phyloP scores from a whole-genome alignment of 495 filamentous ascomycete genomes.

The Neurospora sublineolata region DNA sequence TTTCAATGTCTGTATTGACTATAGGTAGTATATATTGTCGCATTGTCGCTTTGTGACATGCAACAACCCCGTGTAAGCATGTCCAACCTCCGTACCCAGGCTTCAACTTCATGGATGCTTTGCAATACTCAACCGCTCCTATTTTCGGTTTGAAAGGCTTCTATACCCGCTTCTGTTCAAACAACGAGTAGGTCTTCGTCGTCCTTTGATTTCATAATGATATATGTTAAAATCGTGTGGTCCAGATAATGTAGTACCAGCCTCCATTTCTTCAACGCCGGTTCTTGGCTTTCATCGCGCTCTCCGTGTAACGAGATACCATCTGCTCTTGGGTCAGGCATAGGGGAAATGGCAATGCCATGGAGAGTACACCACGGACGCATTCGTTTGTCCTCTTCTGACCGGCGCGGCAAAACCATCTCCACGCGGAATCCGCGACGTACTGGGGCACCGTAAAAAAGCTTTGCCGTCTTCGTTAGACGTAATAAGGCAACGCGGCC shows the following conservation, averaged over 20 bases:
- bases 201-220: slow-evolving; percentile 36
- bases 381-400: slow-evolving; percentile 24
- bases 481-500: slow-evolving; percentile 68
- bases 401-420: slow-evolving; percentile 27
- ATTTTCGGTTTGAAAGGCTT: neutral
- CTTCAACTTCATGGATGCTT: neutral
- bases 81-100: neutral
- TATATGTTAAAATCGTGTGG: slow-evolving; percentile 71
- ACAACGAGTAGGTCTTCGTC: slow-evolving; percentile 18
- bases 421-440: slow-evolving; percentile 33
- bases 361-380: slow-evolving; percentile 29
- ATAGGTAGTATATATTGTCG: neutral
- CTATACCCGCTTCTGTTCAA: neutral
- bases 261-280: slow-evolving; percentile 43
- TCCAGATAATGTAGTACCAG: slow-evolving; percentile 67
- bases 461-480: slow-evolving; percentile 47
- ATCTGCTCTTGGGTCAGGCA: slow-evolving; percentile 41
- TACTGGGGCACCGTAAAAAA: slow-evolving; percentile 10
- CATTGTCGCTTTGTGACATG: neutral
- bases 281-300: slow-evolving; percentile 18
- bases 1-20: neutral
- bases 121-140: neutral
- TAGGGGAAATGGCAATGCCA: slow-evolving; percentile 31
- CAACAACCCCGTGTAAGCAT: neutral
- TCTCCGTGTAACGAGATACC: slow-evolving; percentile 11